Percentiles rank a stretch among this genome's conserved stretches.
Conservation (phyloP, 108 stramenopile species). For the Skeletonema grethae region DNA sequence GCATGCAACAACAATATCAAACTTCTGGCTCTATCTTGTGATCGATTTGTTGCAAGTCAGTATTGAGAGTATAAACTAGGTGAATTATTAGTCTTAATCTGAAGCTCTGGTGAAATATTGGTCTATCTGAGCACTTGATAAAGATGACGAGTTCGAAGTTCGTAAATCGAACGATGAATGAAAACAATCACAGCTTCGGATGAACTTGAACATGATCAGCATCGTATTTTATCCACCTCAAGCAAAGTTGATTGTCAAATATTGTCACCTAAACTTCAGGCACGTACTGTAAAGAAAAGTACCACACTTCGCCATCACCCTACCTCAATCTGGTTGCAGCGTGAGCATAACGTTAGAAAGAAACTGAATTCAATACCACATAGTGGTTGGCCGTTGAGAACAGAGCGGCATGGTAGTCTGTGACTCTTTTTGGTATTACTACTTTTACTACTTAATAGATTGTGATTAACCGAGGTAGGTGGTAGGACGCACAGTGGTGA, state of each 20-base stretch:
- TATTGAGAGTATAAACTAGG: background rate
- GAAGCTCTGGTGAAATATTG: too few species aligned
- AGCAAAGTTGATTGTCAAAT: background rate
- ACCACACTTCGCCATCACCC: too few species aligned
- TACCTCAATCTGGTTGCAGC: too few species aligned
- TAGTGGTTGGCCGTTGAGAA: slow-evolving; percentile 6
- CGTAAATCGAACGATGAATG: too few species aligned
- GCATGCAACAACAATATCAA: background rate
- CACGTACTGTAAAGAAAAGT: too few species aligned
- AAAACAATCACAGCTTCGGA: too few species aligned
- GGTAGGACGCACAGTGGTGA: slow-evolving; percentile 80
- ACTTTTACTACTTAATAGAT: slow-evolving; percentile 8
- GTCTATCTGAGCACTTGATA: too few species aligned
- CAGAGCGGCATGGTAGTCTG: slow-evolving; percentile 6
- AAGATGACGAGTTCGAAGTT: too few species aligned
- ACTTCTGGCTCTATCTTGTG: background rate
- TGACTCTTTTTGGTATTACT: slow-evolving; percentile 9
- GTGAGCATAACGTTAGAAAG: background rate
- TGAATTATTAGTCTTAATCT: background rate
- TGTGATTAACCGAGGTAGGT: slow-evolving; percentile 78
- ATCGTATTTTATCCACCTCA: too few species aligned
- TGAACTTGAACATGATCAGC: too few species aligned
- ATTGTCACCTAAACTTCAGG: too few species aligned
- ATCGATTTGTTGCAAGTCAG: background rate
- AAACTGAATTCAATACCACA: background rate